These are phyloP conservation scores for Fraxinus cuspidata DNA, from an alignment of 257 asterid genomes.

Conservation along the genomic window DNA sequence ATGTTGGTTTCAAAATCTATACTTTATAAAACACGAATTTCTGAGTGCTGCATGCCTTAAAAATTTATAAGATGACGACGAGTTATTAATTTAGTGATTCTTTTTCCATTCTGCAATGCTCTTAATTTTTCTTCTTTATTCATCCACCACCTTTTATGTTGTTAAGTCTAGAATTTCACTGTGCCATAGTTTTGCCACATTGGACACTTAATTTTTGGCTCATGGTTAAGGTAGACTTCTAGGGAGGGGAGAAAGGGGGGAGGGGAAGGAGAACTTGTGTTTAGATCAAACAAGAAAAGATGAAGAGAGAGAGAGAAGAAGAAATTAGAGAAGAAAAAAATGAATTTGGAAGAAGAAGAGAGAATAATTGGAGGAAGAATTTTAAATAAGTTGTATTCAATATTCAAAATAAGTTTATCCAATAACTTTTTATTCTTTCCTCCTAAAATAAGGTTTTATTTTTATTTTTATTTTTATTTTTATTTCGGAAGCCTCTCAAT, in stretches of 20 bases:
- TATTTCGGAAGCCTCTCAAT: background rate
- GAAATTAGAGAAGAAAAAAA: background rate
- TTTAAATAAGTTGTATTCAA: background rate
- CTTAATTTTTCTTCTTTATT: background rate
- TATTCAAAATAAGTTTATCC: background rate
- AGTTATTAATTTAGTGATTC: background rate
- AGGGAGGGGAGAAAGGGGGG: background rate
- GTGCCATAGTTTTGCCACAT: background rate
- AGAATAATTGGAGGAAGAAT: background rate
- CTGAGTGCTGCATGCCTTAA: background rate
- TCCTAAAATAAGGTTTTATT: background rate
- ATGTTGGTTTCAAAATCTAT: background rate
- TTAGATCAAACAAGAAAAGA: background rate
- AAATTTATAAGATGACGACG: background rate
- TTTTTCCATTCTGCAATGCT: background rate
- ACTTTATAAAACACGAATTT: background rate
- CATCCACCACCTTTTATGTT: background rate
- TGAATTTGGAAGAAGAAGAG: background rate
- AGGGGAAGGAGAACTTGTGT: conserved; percentile 1
- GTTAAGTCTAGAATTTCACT: background rate
- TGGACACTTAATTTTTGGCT: conserved; percentile 6
- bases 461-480: too few species aligned
- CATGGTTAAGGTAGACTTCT: conserved; percentile 20
- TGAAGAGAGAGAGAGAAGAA: background rate
- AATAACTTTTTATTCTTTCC: background rate